Evolutionary conservation across 208 protist genomes (phyloP).

Genomic region (Wallacemonas sp.): DNA sequence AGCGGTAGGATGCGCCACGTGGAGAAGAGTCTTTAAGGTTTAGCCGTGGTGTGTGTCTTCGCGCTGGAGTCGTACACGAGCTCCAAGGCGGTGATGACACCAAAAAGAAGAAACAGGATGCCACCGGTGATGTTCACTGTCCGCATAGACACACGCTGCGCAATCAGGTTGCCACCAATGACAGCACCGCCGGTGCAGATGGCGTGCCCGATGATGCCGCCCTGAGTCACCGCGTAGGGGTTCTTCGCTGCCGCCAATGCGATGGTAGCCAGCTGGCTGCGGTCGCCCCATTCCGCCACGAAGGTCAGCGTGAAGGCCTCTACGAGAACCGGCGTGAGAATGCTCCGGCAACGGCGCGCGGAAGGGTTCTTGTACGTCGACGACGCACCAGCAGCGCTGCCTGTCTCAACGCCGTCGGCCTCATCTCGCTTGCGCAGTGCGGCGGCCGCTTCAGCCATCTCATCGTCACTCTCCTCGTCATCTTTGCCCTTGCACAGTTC

Average conservation of each 20-base stretch:
- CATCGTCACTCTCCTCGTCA: constrained; percentile 79
- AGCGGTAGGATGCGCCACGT: too few relatives aligned
- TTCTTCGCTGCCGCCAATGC: constrained; percentile 92
- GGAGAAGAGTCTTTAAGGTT: too few relatives aligned
- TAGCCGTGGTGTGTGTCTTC: constrained; percentile 9
- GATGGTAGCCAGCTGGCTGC: constrained; percentile 96
- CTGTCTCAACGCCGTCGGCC: constrained; percentile 61
- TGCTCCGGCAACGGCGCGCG: constrained; percentile 41
- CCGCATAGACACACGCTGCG: constrained; percentile 71
- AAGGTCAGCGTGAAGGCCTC: constrained; percentile 96
- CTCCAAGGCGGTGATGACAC: constrained; percentile 59
- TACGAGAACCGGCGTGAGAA: constrained; percentile 77
- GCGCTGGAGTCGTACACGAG: constrained; percentile 35
- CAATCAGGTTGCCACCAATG: constrained; percentile 83
- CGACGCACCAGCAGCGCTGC: constrained; percentile 23
- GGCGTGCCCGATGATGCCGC: constrained; percentile 92
- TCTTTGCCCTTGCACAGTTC: constrained; percentile 47
- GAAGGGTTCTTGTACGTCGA: constrained; percentile 40
- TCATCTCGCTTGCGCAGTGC: constrained; percentile 76
- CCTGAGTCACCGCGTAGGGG: constrained; percentile 91
- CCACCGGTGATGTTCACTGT: constrained; percentile 82
- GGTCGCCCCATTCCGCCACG: constrained; percentile 97
- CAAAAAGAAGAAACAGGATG: constrained; percentile 82
- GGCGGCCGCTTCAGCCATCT: constrained; percentile 83
- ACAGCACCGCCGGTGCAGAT: constrained; percentile 95